These are phyloP conservation scores for Camillea tinctor DNA, from an alignment of 2,329 filamentous ascomycete species.

Conservation along the genomic window DNA sequence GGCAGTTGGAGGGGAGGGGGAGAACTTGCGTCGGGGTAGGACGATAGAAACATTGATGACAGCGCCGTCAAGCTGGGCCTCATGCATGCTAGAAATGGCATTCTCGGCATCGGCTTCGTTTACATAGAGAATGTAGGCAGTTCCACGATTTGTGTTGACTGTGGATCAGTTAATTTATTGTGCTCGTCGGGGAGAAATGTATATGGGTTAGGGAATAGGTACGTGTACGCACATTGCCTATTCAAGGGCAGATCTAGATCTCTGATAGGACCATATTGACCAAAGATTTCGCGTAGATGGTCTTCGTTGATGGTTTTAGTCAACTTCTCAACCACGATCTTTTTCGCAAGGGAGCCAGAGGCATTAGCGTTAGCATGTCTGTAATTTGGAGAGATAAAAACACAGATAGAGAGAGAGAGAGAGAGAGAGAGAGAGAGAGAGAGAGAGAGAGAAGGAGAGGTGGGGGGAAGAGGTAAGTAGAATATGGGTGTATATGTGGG, in stretches of 20 bases:
- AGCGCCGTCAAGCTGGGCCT: constrained; percentile 86
- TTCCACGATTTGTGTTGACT: constrained; percentile 90
- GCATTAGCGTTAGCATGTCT: constrained; percentile 3
- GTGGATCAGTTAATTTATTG: constrained; percentile 17
- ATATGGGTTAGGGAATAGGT: not conserved
- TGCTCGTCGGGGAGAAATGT: not conserved
- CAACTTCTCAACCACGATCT: constrained; percentile 95
- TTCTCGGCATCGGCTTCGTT: constrained; percentile 77
- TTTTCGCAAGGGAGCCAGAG: constrained; percentile 1
- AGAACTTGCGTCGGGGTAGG: constrained; percentile 78
- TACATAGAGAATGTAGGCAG: constrained; percentile 85
- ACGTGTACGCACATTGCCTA: constrained; percentile 71
- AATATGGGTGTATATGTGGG: not conserved
- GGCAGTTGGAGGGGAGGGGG: constrained; percentile 71
- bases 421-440: not conserved
- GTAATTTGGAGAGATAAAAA: not conserved
- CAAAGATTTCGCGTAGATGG: constrained; percentile 90
- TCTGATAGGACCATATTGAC: constrained; percentile 79
- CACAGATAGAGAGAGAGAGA: not conserved
- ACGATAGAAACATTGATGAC: constrained; percentile 86
- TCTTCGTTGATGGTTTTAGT: constrained; percentile 91
- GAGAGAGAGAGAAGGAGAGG: not conserved
- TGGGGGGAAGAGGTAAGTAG: too few relatives aligned
- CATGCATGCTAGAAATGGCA: constrained; percentile 96
- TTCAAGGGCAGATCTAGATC: constrained; percentile 91